Evolutionary conservation across 768 basidiomycete genomes (phyloP), one percentile per base, ranked within the genome.

Genomic region (Fomitopsis serialis): DNA sequence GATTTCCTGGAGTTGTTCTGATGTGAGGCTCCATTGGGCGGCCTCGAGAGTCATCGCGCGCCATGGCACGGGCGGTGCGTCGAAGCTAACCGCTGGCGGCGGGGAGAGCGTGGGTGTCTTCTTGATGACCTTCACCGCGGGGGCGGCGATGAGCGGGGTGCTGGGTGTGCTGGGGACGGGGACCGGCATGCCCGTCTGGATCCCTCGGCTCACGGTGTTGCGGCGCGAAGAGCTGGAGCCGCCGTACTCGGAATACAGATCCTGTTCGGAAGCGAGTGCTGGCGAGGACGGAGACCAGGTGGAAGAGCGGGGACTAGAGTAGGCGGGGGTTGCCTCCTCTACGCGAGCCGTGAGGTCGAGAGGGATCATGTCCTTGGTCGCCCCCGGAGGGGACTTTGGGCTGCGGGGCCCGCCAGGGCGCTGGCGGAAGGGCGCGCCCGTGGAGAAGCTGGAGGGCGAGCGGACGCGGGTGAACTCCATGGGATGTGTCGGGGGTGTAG

Each of bases 31-130:
- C 79, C 69, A 89, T 71, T 63, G 85, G 10, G 88, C 88, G 1
- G 82, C 84, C 54, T 89, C 85, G 23, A 88, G 70, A 0, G 87
- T 79, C 54, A 90, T 70, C 2, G 80, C 81, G 55, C 85, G 86
- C 81, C 80, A 89, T 45, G 74, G 70, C 17, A 88, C 72, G n/a
- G 79, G 75, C 0, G 68, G 61, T 10, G 76, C 65, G 4, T 85
- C 82, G 62, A 89, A 88, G 36, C 72, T 74, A 59, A 89, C 65
- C 15, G 71, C 51, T 1, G 80, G 76, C 0, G 85, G 78, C 0
- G 75, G 73, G 0, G 73, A 66, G 40, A 85, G 72, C 0, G 73
- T 60, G 5, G 50, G 73, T 2, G 56, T 55, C 48, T 60, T 63
- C 15, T 55, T 34, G 57, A 61, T 48, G 34, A 59, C 47, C 23